Evolutionary conservation across 2,329 filamentous ascomycete species (phyloP).

Genomic region (Cryphonectria parasitica): DNA sequence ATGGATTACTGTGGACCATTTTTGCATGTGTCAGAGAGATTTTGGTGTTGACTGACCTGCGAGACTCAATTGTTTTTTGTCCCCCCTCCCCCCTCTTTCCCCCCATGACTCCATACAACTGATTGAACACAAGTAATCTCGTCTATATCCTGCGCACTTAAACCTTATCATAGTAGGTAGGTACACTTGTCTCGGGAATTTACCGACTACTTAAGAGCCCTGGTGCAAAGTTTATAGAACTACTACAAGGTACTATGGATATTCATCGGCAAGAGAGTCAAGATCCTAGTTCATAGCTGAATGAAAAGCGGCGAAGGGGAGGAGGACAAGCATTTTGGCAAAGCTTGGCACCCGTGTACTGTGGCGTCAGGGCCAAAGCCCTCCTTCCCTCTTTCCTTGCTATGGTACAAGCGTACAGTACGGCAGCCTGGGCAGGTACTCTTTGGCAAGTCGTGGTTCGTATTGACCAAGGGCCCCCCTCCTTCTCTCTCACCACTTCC

Average conservation of each 20-base stretch:
- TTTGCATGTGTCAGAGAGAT: not conserved
- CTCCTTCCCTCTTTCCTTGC: not conserved
- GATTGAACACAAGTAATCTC: not conserved
- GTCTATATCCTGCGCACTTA: not conserved
- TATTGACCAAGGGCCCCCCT: not conserved
- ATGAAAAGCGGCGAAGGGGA: conserved; percentile 5
- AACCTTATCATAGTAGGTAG: not conserved
- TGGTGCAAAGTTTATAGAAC: not conserved
- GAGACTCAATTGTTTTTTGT: not conserved
- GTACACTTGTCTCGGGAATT: not conserved
- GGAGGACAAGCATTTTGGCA: not conserved
- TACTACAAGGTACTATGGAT: not conserved
- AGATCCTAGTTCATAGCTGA: not conserved
- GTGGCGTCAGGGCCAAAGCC: not conserved
- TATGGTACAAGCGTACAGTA: not conserved
- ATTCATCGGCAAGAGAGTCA: not conserved
- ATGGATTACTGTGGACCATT: not conserved
- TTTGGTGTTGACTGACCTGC: not conserved
- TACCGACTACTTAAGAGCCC: not conserved
- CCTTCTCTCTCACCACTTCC: not conserved
- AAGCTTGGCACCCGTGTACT: conserved; percentile 2
- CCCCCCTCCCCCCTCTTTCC: too few relatives aligned
- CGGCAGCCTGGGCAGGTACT: not conserved
- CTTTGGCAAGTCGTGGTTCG: not conserved
- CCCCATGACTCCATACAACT: not conserved